phyloP scores from a whole-genome alignment of 169 alveolate genomes.

The Eimeria praecox region DNA sequence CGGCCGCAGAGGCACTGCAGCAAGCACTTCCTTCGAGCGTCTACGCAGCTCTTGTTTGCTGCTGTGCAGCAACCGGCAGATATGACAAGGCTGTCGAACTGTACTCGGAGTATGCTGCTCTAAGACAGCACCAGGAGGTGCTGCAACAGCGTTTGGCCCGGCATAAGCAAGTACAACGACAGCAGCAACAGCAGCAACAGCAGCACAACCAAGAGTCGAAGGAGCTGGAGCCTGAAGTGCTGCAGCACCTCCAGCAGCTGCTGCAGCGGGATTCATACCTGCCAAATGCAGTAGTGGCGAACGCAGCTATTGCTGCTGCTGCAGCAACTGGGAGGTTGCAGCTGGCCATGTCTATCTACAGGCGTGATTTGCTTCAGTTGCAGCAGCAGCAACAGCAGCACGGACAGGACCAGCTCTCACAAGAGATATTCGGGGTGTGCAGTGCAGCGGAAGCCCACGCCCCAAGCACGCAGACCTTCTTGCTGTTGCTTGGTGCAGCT shows the following conservation, averaged over 20 bases:
- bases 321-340: constrained; percentile 72
- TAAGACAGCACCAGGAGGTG: constrained; percentile 60
- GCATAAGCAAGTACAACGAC: constrained; percentile 29
- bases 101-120: constrained; percentile 37
- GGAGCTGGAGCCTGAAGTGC: constrained; percentile 61
- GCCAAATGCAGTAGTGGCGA: constrained; percentile 39
- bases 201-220: constrained; percentile 12
- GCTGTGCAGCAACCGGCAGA: constrained; percentile 67
- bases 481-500: constrained; percentile 60
- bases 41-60: constrained; percentile 52
- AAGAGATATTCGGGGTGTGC: constrained; percentile 38
- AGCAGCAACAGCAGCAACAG: constrained; percentile 39
- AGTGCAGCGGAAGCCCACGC: constrained; percentile 65
- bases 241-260: constrained; percentile 76
- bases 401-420: constrained; percentile 54
- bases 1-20: constrained; percentile 59
- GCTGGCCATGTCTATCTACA: constrained; percentile 58
- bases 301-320: constrained; percentile 68
- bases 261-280: constrained; percentile 62
- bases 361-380: constrained; percentile 63
- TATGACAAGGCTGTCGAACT: constrained; percentile 51
- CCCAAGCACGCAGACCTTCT: constrained; percentile 67
- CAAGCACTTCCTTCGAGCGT: constrained; percentile 63
- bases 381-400: constrained; percentile 62
- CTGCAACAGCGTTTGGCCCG: constrained; percentile 57